phyloP scores from a whole-genome alignment of 768 basidiomycete species.

The Galerina marginata region DNA sequence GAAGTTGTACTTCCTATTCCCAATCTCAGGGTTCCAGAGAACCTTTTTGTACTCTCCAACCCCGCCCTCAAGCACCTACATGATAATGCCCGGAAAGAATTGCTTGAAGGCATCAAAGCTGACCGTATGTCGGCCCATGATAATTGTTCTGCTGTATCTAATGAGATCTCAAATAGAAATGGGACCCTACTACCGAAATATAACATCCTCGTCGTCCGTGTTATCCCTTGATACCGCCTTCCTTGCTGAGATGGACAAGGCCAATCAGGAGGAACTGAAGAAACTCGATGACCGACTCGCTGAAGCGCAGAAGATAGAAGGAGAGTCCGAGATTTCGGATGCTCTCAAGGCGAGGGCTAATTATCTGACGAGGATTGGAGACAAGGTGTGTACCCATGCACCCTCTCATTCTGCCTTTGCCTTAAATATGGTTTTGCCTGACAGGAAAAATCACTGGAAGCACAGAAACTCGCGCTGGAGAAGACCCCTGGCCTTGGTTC shows the following conservation, averaged over 20 bases:
- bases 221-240: conserved; percentile 58
- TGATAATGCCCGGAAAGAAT: conserved; percentile 61
- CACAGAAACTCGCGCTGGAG: conserved; percentile 83
- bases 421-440: not conserved
- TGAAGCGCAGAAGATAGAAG: conserved; percentile 90
- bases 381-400: conserved; percentile 57
- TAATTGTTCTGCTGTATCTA: no score
- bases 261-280: conserved; percentile 75
- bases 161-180: conserved; percentile 62
- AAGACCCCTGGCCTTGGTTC: conserved; percentile 94
- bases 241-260: conserved; percentile 63
- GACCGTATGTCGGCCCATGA: conserved; percentile 63
- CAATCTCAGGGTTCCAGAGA: conserved; percentile 82
- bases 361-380: conserved; percentile 88
- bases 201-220: conserved; percentile 53
- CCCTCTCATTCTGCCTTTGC: conserved; percentile 16
- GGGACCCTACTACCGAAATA: conserved; percentile 78
- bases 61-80: conserved; percentile 67
- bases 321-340: conserved; percentile 93
- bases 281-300: conserved; percentile 77
- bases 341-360: conserved; percentile 83
- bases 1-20: conserved; percentile 86
- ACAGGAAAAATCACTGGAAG: conserved; percentile 81
- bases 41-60: conserved; percentile 74
- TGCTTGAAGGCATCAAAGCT: conserved; percentile 76